Conservation (phyloP, 768 basidiomycete genomes). For the Galerina marginata region DNA sequence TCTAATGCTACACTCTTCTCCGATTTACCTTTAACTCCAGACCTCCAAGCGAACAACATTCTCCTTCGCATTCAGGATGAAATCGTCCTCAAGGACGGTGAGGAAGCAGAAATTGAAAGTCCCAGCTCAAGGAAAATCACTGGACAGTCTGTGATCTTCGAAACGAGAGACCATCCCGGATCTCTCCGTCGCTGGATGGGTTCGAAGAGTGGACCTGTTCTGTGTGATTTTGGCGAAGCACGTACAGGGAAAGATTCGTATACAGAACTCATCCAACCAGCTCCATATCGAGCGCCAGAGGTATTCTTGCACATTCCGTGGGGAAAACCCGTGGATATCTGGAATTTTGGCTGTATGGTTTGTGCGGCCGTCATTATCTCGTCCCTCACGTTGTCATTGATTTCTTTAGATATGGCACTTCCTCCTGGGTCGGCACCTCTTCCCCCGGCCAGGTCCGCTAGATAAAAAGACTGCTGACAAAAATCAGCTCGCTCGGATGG, state of each 20-base stretch:
- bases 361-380: conserved; percentile 8
- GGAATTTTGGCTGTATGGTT: conserved; percentile 36
- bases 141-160: conserved; percentile 19
- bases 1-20: neutral
- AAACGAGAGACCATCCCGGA: conserved; percentile 9
- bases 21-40: conserved; percentile 6
- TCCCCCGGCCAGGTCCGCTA: neutral
- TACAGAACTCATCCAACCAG: conserved; percentile 26
- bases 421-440: conserved; percentile 1
- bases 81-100: conserved; percentile 15
- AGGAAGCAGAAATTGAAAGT: conserved; percentile 17
- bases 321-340: conserved; percentile 33
- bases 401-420: neutral
- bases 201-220: conserved; percentile 19
- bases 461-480: neutral
- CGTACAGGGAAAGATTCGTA: conserved; percentile 14
- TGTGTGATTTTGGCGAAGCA: conserved; percentile 21
- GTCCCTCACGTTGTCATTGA: neutral
- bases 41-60: conserved; percentile 24
- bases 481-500: conserved; percentile 5
- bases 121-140: conserved; percentile 23
- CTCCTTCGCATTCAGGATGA: conserved; percentile 19
- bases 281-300: conserved; percentile 33
- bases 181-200: conserved; percentile 31
- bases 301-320: conserved; percentile 32